Evolutionary conservation across 192 early-diverging fungal species (phyloP).

Genomic region (Backusella tarrabulga): DNA sequence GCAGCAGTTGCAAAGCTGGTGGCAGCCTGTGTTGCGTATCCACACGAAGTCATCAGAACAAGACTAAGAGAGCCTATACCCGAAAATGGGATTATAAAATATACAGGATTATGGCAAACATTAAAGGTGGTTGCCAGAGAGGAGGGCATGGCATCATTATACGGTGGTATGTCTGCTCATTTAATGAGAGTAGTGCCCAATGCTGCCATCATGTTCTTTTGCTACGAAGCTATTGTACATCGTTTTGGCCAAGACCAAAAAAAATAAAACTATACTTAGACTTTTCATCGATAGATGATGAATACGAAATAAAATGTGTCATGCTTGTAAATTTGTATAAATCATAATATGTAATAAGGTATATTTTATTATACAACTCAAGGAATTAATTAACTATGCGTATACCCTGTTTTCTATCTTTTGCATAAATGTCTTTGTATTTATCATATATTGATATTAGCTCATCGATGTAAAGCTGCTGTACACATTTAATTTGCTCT

Average conservation of each 20-base stretch:
- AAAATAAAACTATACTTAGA: background rate
- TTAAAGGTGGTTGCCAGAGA: slow-evolving; percentile 59
- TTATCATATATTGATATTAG: slow-evolving; percentile 57
- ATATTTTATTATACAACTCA: background rate
- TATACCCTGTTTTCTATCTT: slow-evolving; percentile 59
- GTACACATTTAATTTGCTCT: slow-evolving; percentile 52
- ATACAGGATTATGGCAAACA: slow-evolving; percentile 68
- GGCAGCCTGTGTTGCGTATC: slow-evolving; percentile 88
- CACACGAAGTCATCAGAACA: slow-evolving; percentile 95
- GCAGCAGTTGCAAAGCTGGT: slow-evolving; percentile 86
- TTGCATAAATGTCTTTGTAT: slow-evolving; percentile 70
- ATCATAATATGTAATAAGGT: background rate
- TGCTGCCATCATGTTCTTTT: slow-evolving; percentile 92
- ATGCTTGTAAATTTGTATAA: background rate
- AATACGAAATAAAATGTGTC: too few species aligned
- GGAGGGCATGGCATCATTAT: slow-evolving; percentile 85
- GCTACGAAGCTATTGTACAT: slow-evolving; percentile 74
- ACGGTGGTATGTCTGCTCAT: slow-evolving; percentile 95
- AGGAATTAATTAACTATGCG: slow-evolving; percentile 51
- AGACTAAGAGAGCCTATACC: slow-evolving; percentile 77
- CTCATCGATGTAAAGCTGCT: slow-evolving; percentile 64
- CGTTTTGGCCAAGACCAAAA: slow-evolving; percentile 24
- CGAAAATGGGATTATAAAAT: slow-evolving; percentile 66
- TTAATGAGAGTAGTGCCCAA: slow-evolving; percentile 94
- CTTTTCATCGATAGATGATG: too few species aligned